These are phyloP conservation scores for Camelina laxa DNA, from an alignment of 345 rosid species.

Conservation along the genomic window DNA sequence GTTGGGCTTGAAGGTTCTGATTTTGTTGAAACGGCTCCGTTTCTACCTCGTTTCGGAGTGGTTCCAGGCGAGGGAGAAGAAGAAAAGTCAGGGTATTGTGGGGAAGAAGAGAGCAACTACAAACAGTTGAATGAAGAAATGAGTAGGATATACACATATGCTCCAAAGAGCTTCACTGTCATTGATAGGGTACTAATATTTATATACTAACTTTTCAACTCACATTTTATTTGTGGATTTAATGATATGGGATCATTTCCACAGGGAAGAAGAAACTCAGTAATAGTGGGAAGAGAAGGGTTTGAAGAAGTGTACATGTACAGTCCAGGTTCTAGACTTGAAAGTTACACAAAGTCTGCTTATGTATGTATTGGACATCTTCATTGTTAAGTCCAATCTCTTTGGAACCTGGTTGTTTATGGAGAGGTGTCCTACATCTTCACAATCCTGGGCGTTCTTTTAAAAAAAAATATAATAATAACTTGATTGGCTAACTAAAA, in stretches of 20 bases:
- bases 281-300: slow-evolving; percentile 66
- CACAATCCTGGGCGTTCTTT: slow-evolving; percentile 56
- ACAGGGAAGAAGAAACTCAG: slow-evolving; percentile 89
- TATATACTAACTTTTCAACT: not conserved
- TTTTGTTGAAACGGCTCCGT: slow-evolving; percentile 50
- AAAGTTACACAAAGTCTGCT: slow-evolving; percentile 69
- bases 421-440: slow-evolving; percentile 72
- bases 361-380: slow-evolving; percentile 70
- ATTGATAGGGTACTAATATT: slow-evolving; percentile 65
- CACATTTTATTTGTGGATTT: not conserved
- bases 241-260: slow-evolving; percentile 1
- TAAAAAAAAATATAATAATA: no score
- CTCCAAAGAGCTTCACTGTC: slow-evolving; percentile 68
- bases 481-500: no score
- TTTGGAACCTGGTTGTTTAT: slow-evolving; percentile 62
- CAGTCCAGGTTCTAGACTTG: slow-evolving; percentile 86
- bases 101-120: slow-evolving; percentile 74
- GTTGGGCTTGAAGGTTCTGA: slow-evolving; percentile 71
- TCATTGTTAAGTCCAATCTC: slow-evolving; percentile 65
- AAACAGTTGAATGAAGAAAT: slow-evolving; percentile 66
- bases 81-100: slow-evolving; percentile 36
- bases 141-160: slow-evolving; percentile 79
- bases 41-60: slow-evolving; percentile 48
- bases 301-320: slow-evolving; percentile 74
- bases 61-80: slow-evolving; percentile 40